A percentile compares a stretch with the other conserved stretches of the same genome.
phyloP scores from a whole-genome alignment of 2,329 filamentous ascomycete genomes.

The Didymella exigua region DNA sequence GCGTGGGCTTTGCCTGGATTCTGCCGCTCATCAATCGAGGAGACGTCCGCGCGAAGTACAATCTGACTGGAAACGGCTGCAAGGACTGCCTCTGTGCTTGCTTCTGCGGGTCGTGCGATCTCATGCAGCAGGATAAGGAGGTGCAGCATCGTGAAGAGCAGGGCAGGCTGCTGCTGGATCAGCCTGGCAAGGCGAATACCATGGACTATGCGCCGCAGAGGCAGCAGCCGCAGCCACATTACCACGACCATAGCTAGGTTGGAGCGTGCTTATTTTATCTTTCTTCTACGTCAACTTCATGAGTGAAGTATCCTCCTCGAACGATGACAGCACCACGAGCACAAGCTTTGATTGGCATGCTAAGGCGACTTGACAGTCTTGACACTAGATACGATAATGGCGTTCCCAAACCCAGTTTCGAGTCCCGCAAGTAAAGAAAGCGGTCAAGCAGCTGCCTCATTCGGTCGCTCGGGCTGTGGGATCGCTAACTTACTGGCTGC shows the following conservation, averaged over 20 bases:
- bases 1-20: constrained; percentile 37
- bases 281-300: no score
- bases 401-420: background rate
- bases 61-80: constrained; percentile 40
- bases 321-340: no score
- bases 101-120: constrained; percentile 43
- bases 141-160: constrained; percentile 28
- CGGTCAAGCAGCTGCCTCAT: background rate
- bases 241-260: background rate
- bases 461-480: background rate
- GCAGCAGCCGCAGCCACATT: constrained; percentile 16
- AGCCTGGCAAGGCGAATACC: constrained; percentile 27
- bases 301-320: background rate
- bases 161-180: constrained; percentile 18
- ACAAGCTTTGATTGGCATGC: background rate
- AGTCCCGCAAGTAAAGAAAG: background rate
- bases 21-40: constrained; percentile 41
- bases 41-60: constrained; percentile 42
- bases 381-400: background rate
- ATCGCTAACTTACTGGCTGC: background rate
- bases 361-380: background rate
- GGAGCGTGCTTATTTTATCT: no score
- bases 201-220: constrained; percentile 37
- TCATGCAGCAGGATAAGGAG: constrained; percentile 45
- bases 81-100: constrained; percentile 44